Conservation (phyloP, 2,329 filamentous ascomycete genomes). For the Leptographium wingfieldii region DNA sequence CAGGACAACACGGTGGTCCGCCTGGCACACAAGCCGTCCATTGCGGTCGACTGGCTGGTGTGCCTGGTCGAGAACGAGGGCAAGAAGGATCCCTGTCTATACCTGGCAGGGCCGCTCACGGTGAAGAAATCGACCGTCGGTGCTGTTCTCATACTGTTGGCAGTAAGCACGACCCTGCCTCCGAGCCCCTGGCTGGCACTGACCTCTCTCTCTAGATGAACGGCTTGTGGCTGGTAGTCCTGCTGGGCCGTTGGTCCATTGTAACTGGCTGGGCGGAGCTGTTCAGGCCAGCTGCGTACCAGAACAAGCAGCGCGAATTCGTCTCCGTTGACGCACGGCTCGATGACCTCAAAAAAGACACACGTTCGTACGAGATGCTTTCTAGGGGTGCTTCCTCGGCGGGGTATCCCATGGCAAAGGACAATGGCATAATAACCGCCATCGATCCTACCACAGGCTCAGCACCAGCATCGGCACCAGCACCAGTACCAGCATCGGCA, state of each 20-base stretch:
- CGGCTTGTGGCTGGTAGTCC: conserved; percentile 71
- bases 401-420: conserved; percentile 1
- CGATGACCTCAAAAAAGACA: conserved; percentile 45
- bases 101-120: conserved; percentile 46
- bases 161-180: conserved; percentile 53
- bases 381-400: conserved; percentile 30
- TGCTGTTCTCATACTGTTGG: conserved; percentile 71
- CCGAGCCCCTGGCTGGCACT: conserved; percentile 2
- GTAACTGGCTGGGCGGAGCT: conserved; percentile 69
- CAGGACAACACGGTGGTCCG: conserved; percentile 61
- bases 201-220: conserved; percentile 43
- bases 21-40: conserved; percentile 36
- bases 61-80: conserved; percentile 52
- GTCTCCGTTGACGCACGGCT: conserved; percentile 70
- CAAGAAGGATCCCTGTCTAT: conserved; percentile 54
- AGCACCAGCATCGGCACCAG: background rate
- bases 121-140: conserved; percentile 66
- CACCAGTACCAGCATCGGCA: too few species aligned
- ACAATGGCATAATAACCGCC: conserved; percentile 34
- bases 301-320: conserved; percentile 59
- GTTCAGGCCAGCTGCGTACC: conserved; percentile 31
- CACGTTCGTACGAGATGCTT: conserved; percentile 72
- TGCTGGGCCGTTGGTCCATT: conserved; percentile 78
- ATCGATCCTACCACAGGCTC: conserved; percentile 6
- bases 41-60: conserved; percentile 51